phyloP scores from a whole-genome alignment of 495 filamentous ascomycete species.

The Xylaria curta region DNA sequence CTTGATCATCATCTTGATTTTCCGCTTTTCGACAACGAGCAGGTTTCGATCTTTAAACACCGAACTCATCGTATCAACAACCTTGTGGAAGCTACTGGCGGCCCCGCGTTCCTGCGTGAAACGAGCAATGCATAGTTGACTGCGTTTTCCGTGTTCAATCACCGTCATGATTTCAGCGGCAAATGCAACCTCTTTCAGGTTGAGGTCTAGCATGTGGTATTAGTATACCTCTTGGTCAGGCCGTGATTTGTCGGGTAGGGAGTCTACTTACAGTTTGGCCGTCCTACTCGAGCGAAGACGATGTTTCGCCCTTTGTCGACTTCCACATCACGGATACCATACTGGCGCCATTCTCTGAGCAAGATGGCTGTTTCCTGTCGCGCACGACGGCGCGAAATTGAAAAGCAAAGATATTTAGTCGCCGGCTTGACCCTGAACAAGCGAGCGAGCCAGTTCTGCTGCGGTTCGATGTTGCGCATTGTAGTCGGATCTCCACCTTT shows the following conservation, averaged over 20 bases:
- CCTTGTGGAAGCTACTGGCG: constrained; percentile 80
- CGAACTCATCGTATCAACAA: constrained; percentile 73
- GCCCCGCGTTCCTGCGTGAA: constrained; percentile 90
- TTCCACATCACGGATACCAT: constrained; percentile 76
- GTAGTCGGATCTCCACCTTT: constrained; percentile 27
- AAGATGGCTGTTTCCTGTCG: constrained; percentile 76
- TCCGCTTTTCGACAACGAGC: constrained; percentile 72
- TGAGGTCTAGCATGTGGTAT: constrained; percentile 60
- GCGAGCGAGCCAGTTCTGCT: constrained; percentile 83
- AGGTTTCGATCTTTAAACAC: constrained; percentile 65
- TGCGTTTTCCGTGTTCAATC: constrained; percentile 76
- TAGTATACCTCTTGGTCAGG: constrained; percentile 24
- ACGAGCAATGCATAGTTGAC: constrained; percentile 73
- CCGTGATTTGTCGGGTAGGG: constrained; percentile 5
- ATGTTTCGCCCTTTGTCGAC: constrained; percentile 75
- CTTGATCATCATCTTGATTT: constrained; percentile 71
- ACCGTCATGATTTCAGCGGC: constrained; percentile 84
- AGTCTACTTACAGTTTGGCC: constrained; percentile 72
- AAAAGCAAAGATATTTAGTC: constrained; percentile 73
- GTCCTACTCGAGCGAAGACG: constrained; percentile 76
- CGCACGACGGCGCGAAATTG: constrained; percentile 67
- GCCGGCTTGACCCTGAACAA: constrained; percentile 90
- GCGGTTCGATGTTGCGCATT: constrained; percentile 59
- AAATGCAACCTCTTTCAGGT: constrained; percentile 79
- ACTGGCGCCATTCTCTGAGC: constrained; percentile 77